Base-by-base conservation (phyloP, 305 asterid species). In the Caryopteris hybrid region DNA sequence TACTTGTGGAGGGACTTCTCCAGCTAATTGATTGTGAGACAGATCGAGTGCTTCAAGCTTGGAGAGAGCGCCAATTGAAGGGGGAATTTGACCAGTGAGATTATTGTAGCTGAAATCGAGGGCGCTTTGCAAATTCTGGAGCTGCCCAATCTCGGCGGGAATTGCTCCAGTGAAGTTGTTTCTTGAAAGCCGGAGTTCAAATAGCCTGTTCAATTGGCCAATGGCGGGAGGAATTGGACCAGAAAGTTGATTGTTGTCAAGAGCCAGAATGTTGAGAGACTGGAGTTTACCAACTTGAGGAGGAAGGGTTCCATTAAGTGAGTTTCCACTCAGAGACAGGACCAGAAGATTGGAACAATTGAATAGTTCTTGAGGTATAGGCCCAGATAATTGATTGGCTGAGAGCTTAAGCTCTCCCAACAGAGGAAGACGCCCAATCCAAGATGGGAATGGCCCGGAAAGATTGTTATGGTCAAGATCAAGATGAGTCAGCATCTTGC, bases 21-120 rank as follows among this genome's bases (percentile, higher is more conserved):
- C 97, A 0, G 68, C 54, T 33, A 93, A 80, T 8, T 72, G 75
- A 57, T 93, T 93, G 78, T 88, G 91, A 29, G 99, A 90, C 5
- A 93, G 81, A 72, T 90, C 96, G 20, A 93, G 96, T n/a, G 77
- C 77, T 79, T 90, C 96, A 4, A 87, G 98, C 84, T 90, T 92
- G 8, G 86, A 61, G 29, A 92, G 84, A 10, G 81, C 54, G n/a
- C 80, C 85, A 14, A 92, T 78, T 3, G 93, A 74, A 7, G 80
- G 38, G 13, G 99, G 96, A 68, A 93, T 84, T 25, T 14, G 68
- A 6, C 96, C 97, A 3, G 66, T 80, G 68, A 90, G 81, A 67
- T 81, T 88, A 43, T 93, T 93, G 86, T 79, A 71, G 88, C 98
- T 90, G 74, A 92, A 61, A 73, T 92, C 91, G 14, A 92, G 86